These are phyloP conservation scores for Ettlia oleoabundans DNA, from an alignment of 139 green algal species.

Conservation along the genomic window DNA sequence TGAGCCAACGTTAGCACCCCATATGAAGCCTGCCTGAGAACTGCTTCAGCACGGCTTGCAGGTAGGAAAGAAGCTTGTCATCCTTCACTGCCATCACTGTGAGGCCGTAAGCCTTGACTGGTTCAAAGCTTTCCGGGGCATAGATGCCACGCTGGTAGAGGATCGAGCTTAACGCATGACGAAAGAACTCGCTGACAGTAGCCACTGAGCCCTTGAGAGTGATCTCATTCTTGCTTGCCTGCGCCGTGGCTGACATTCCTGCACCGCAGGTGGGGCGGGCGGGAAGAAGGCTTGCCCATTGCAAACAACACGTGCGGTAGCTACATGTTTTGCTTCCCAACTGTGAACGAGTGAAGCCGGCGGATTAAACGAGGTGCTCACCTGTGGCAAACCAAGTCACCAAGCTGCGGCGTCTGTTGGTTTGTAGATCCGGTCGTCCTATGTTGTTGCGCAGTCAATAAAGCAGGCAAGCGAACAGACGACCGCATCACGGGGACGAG, in stretches of 20 bases:
- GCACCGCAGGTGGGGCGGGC: too few species aligned
- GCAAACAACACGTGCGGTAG: neutral
- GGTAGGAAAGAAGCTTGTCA: slow-evolving; percentile 78
- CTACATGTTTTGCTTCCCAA: neutral
- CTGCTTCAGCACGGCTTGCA: slow-evolving; percentile 82
- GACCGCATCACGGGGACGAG: too few species aligned
- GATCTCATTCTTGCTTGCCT: slow-evolving; percentile 79
- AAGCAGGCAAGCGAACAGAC: too few species aligned
- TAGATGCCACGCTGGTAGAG: slow-evolving; percentile 98
- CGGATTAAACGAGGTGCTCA: too few species aligned
- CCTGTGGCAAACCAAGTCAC: too few species aligned
- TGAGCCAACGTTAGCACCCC: neutral
- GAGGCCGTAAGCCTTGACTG: slow-evolving; percentile 92
- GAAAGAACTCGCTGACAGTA: slow-evolving; percentile 95
- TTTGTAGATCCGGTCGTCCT: too few species aligned
- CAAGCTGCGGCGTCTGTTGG: too few species aligned
- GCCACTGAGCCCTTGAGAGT: slow-evolving; percentile 87
- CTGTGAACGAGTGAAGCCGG: too few species aligned
- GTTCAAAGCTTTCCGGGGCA: slow-evolving; percentile 86
- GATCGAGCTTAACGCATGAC: slow-evolving; percentile 92
- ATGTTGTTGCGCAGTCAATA: too few species aligned
- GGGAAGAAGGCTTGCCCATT: neutral
- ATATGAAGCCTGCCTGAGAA: slow-evolving; percentile 56
- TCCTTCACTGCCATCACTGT: slow-evolving; percentile 88
- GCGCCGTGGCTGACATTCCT: slow-evolving; percentile 22